phyloP scores from a whole-genome alignment of 2,329 filamentous ascomycete species.

The Elsinoe fawcettii region DNA sequence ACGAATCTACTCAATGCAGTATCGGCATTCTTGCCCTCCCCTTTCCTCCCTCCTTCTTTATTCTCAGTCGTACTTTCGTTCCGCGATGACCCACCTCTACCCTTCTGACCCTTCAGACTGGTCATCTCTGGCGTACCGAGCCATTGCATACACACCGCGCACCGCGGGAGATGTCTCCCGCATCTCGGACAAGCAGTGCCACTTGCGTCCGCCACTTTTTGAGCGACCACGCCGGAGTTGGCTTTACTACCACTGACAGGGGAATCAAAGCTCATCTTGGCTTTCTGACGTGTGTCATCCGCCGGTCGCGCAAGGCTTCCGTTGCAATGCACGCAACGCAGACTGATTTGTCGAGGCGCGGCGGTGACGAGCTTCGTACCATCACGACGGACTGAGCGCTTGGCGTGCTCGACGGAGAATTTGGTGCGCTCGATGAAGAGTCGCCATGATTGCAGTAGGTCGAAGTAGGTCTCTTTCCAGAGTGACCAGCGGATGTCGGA shows the following conservation, averaged over 20 bases:
- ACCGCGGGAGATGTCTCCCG: slow-evolving; percentile 55
- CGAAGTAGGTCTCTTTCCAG: slow-evolving; percentile 69
- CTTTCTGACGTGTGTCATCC: slow-evolving; percentile 19
- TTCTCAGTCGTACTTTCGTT: not conserved
- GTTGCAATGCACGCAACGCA: slow-evolving; percentile 70
- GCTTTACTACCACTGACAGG: slow-evolving; percentile 17
- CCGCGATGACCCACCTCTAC: not conserved
- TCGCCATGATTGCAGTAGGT: slow-evolving; percentile 62
- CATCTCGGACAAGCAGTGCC: slow-evolving; percentile 54
- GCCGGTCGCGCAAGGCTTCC: slow-evolving; percentile 45
- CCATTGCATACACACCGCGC: slow-evolving; percentile 55
- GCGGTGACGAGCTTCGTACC: slow-evolving; percentile 57
- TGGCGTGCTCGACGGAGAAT: slow-evolving; percentile 70
- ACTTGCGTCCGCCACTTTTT: slow-evolving; percentile 22
- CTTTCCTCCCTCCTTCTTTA: slow-evolving; percentile 25
- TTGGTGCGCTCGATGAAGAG: slow-evolving; percentile 66
- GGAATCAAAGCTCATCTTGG: slow-evolving; percentile 16
- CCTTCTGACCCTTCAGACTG: slow-evolving; percentile 30
- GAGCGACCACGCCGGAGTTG: slow-evolving; percentile 22
- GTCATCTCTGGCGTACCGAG: slow-evolving; percentile 51
- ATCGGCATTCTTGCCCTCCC: slow-evolving; percentile 28
- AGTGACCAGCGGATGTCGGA: slow-evolving; percentile 66
- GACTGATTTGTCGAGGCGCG: slow-evolving; percentile 60
- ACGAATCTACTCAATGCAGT: slow-evolving; percentile 46
- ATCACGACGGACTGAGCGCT: slow-evolving; percentile 55